These are phyloP conservation scores for Mortierella sp. DNA, from an alignment of 371 early-diverging fungal species.

Conservation along the genomic window DNA sequence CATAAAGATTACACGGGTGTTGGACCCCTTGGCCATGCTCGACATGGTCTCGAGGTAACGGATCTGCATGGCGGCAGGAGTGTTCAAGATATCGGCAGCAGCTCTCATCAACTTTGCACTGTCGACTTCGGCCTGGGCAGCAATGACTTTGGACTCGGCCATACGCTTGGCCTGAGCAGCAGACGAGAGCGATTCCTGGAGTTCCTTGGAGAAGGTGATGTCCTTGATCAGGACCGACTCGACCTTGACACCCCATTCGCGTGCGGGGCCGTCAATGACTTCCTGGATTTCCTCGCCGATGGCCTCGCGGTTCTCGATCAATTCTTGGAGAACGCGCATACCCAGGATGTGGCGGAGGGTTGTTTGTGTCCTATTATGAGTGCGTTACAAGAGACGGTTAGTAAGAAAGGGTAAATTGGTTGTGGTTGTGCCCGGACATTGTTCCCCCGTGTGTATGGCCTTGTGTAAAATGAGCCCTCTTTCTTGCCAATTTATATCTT, in stretches of 20 bases:
- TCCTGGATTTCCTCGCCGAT: constrained; percentile 88
- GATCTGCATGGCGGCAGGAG: constrained; percentile 76
- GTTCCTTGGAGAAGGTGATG: constrained; percentile 77
- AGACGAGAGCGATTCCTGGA: constrained; percentile 87
- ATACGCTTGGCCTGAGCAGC: constrained; percentile 93
- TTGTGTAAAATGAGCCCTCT: background rate
- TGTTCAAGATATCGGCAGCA: constrained; percentile 76
- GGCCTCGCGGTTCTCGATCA: constrained; percentile 91
- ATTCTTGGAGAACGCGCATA: constrained; percentile 76
- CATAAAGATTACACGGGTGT: constrained; percentile 81
- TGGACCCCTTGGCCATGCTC: constrained; percentile 74
- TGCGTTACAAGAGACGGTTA: background rate
- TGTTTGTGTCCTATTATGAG: constrained; percentile 71
- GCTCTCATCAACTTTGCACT: constrained; percentile 94
- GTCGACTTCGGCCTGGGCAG: constrained; percentile 93
- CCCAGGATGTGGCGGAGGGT: constrained; percentile 82
- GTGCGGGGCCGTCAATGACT: constrained; percentile 78
- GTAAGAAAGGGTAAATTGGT: background rate
- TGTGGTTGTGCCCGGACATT: background rate
- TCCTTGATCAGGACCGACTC: constrained; percentile 93
- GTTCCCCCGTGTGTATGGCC: background rate
- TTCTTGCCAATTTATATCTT: background rate
- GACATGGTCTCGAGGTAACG: constrained; percentile 90
- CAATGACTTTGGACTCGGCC: constrained; percentile 93
- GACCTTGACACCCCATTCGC: constrained; percentile 82